Conservation (phyloP, 2,329 filamentous ascomycete genomes). For the Graphilbum sp. region DNA sequence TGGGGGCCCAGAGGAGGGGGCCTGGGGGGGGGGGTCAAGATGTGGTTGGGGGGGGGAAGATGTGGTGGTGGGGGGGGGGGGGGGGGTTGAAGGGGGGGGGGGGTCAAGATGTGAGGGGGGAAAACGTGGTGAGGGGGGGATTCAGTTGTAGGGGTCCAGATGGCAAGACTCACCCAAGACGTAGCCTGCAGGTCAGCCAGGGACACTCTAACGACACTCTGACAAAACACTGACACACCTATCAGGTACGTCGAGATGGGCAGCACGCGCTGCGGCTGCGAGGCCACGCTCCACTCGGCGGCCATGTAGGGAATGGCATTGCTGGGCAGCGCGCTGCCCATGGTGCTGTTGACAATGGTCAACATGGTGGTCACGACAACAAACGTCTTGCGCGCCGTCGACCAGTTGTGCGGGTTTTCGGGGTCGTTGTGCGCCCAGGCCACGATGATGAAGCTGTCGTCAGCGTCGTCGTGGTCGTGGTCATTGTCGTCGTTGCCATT, state of each 20-base stretch:
- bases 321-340: constrained; percentile 47
- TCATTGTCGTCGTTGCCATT: no score
- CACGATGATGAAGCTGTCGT: constrained; percentile 22
- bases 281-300: constrained; percentile 37
- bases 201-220: no score
- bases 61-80: no score
- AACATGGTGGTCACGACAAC: constrained; percentile 39
- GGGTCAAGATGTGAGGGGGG: background rate
- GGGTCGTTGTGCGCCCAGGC: constrained; percentile 30
- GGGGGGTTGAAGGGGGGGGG: no score
- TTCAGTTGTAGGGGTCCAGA: no score
- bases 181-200: no score
- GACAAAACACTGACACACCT: constrained; percentile 15
- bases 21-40: constrained; percentile 11
- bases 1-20: constrained; percentile 45
- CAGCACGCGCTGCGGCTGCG: constrained; percentile 27
- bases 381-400: constrained; percentile 31
- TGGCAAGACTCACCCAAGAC: background rate
- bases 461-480: no score
- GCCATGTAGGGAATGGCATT: constrained; percentile 44
- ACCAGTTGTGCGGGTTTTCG: constrained; percentile 38
- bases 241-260: constrained; percentile 49
- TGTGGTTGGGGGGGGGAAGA: no score
- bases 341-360: constrained; percentile 50
- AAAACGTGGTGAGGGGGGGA: background rate